Conservation (phyloP, 768 basidiomycete species). For the Collybia sp. region DNA sequence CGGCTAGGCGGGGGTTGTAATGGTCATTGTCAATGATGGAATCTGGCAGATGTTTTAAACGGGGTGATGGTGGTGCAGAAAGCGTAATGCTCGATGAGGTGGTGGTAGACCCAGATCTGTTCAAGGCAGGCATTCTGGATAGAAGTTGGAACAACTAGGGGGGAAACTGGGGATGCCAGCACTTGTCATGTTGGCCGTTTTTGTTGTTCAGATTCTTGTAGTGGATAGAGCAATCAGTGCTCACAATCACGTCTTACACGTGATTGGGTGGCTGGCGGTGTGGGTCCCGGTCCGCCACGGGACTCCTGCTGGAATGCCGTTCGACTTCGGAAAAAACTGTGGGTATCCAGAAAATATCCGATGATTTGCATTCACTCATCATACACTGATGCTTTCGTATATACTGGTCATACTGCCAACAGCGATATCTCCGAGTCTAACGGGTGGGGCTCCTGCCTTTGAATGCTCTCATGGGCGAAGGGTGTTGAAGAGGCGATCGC, state of each 20-base stretch:
- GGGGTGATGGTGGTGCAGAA: slow-evolving; percentile 31
- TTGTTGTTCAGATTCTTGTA: slow-evolving; percentile 7
- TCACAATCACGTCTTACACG: slow-evolving; percentile 40
- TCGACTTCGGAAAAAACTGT: too few relatives aligned
- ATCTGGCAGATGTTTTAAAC: slow-evolving; percentile 17
- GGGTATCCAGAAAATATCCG: too few relatives aligned
- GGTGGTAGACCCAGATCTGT: slow-evolving; percentile 31
- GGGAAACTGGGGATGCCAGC: neutral
- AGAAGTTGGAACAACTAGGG: slow-evolving; percentile 3
- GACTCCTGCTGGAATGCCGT: too few relatives aligned
- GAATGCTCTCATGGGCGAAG: slow-evolving; percentile 36
- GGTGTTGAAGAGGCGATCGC: slow-evolving; percentile 83
- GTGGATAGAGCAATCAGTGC: slow-evolving; percentile 31
- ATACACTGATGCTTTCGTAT: too few relatives aligned
- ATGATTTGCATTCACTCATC: too few relatives aligned
- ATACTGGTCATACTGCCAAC: neutral
- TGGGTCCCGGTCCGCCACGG: too few relatives aligned
- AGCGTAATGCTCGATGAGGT: slow-evolving; percentile 37
- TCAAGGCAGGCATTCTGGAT: slow-evolving; percentile 11
- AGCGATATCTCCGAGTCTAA: too few relatives aligned
- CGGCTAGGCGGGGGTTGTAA: slow-evolving; percentile 40
- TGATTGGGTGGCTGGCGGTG: too few relatives aligned
- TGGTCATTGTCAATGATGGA: slow-evolving; percentile 25
- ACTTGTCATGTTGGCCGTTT: slow-evolving; percentile 12
- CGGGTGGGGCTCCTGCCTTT: too few relatives aligned